These are phyloP conservation scores for Amphichorda felina DNA, from an alignment of 2,329 filamentous ascomycete species.

Conservation along the genomic window DNA sequence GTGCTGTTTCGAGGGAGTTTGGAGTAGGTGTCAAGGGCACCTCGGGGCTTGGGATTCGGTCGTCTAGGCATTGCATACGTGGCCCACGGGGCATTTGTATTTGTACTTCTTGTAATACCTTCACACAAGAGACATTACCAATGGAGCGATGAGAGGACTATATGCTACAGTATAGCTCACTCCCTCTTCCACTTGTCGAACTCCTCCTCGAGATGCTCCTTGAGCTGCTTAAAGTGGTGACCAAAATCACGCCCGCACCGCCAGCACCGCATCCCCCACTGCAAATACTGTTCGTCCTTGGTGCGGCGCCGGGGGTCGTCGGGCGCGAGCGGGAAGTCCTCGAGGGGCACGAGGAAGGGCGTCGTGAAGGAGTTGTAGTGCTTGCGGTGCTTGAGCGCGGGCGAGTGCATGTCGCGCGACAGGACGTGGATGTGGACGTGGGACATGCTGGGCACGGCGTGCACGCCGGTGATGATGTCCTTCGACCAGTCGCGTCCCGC, in stretches of 20 bases:
- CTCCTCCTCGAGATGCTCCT: constrained; percentile 64
- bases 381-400: constrained; percentile 62
- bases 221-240: constrained; percentile 62
- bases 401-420: constrained; percentile 65
- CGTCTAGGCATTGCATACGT: background rate
- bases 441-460: constrained; percentile 83
- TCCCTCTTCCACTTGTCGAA: constrained; percentile 63
- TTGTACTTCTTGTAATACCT: background rate
- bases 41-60: too few relatives aligned
- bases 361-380: constrained; percentile 92
- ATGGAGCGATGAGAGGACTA: too few relatives aligned
- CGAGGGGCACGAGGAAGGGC: constrained; percentile 67
- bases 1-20: too few relatives aligned
- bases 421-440: constrained; percentile 87
- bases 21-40: too few relatives aligned
- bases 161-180: too few relatives aligned
- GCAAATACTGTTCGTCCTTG: constrained; percentile 45
- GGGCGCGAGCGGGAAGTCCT: constrained; percentile 62
- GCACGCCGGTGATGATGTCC: constrained; percentile 69
- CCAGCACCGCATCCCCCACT: constrained; percentile 68
- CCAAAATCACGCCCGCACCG: constrained; percentile 64
- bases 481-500: constrained; percentile 64
- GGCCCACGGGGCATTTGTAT: background rate
- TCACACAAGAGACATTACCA: too few relatives aligned
- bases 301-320: constrained; percentile 53